Percentiles rank a stretch among this genome's conserved stretches.
Conservation (phyloP, 176 grass and related monocot genomes). For the Oryza punctata region DNA sequence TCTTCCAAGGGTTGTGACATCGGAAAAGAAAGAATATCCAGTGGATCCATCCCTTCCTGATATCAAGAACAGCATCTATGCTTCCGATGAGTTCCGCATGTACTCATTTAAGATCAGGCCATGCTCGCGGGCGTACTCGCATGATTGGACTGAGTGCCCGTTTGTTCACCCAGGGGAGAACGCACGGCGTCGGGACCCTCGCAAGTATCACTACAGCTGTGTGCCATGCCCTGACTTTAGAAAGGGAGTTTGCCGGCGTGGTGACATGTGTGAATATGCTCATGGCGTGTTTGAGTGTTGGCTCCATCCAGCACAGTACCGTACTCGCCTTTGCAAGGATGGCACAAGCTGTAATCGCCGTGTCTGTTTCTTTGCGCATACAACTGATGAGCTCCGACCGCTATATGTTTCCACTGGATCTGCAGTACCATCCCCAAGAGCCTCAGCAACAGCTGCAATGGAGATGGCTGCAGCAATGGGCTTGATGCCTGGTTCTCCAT, state of each 20-base stretch:
- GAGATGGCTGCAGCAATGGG: constrained; percentile 69
- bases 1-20: constrained; percentile 44
- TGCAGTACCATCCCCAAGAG: constrained; percentile 54
- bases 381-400: constrained; percentile 68
- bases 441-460: constrained; percentile 55
- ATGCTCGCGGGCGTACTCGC: constrained; percentile 80
- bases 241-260: constrained; percentile 71
- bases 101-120: constrained; percentile 92
- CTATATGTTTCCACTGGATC: constrained; percentile 84
- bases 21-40: constrained; percentile 81
- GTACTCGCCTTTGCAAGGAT: constrained; percentile 82
- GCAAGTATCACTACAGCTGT: constrained; percentile 86
- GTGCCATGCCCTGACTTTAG: constrained; percentile 85
- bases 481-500: constrained; percentile 62
- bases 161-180: constrained; percentile 93
- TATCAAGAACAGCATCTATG: constrained; percentile 84
- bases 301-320: constrained; percentile 86
- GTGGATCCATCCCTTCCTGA: constrained; percentile 76
- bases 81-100: constrained; percentile 82
- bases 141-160: constrained; percentile 92
- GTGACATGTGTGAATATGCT: constrained; percentile 84
- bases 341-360: constrained; percentile 70
- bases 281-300: constrained; percentile 91
- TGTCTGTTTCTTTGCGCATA: constrained; percentile 89
- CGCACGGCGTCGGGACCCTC: constrained; percentile 69